These are phyloP conservation scores for Talaromyces nanjingensis DNA, from an alignment of 495 filamentous ascomycete species.

Conservation along the genomic window DNA sequence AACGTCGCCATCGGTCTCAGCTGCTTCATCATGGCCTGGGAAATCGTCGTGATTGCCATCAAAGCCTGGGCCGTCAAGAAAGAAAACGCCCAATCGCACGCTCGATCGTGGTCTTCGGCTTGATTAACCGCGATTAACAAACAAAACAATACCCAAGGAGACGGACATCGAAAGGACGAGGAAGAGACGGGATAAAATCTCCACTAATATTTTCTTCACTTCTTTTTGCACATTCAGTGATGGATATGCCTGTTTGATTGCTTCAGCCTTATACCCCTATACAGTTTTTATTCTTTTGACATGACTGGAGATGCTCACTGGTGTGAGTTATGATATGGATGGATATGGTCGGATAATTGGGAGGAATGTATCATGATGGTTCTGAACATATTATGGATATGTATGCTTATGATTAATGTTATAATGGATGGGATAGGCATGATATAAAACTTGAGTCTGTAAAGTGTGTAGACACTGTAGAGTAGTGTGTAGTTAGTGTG, in stretches of 20 bases:
- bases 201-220: slow-evolving; percentile 3
- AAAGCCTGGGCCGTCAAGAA: slow-evolving; percentile 80
- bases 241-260: slow-evolving; percentile 9
- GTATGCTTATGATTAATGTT: background rate
- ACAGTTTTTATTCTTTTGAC: slow-evolving; percentile 14
- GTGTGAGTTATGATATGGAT: background rate
- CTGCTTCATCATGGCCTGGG: slow-evolving; percentile 80
- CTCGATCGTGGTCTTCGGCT: slow-evolving; percentile 9
- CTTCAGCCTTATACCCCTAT: slow-evolving; percentile 22
- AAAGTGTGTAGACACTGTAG: no score
- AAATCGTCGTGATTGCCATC: slow-evolving; percentile 68
- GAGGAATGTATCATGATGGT: background rate
- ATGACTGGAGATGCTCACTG: slow-evolving; percentile 49
- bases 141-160: background rate
- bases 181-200: background rate
- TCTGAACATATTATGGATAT: background rate
- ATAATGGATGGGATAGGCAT: background rate
- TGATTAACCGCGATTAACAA: background rate
- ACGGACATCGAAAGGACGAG: background rate
- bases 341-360: background rate
- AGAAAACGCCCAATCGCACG: slow-evolving; percentile 31
- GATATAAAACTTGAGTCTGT: no score
- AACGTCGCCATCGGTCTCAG: slow-evolving; percentile 82
- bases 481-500: no score
- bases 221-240: background rate